Percentiles rank a stretch among this genome's conserved stretches.
phyloP scores from a whole-genome alignment of 192 early-diverging fungal species.

The Anaeromyces robustus region DNA sequence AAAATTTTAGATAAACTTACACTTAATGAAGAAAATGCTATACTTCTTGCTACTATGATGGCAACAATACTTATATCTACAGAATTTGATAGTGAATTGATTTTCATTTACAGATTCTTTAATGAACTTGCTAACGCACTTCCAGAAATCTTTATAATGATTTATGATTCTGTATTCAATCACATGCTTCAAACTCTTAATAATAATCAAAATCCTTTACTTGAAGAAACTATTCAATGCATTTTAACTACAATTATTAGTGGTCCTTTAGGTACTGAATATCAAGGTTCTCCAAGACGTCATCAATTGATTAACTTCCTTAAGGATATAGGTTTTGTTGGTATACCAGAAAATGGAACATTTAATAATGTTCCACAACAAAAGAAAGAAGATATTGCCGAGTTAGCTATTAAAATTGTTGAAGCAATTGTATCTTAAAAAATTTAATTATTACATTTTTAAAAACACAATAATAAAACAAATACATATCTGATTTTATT shows the following conservation, averaged over 20 bases:
- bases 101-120: conserved; percentile 60
- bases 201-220: conserved; percentile 40
- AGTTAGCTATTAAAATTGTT: too few species aligned
- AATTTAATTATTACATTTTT: too few species aligned
- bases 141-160: conserved; percentile 55
- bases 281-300: conserved; percentile 1
- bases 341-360: not conserved
- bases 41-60: conserved; percentile 47
- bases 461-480: too few species aligned
- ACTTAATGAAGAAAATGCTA: conserved; percentile 44
- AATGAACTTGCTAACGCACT: conserved; percentile 52
- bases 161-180: conserved; percentile 56
- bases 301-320: conserved; percentile 12
- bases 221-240: conserved; percentile 53
- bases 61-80: conserved; percentile 54
- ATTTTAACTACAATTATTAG: conserved; percentile 35
- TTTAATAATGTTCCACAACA: conserved; percentile 14
- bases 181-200: conserved; percentile 55
- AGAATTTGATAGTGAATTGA: conserved; percentile 52
- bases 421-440: not conserved
- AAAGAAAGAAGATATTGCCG: conserved; percentile 18
- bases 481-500: too few species aligned
- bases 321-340: conserved; percentile 1
- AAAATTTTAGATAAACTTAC: conserved; percentile 20
- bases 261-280: conserved; percentile 21